Percentiles rank a stretch among this genome's conserved stretches.
Conservation (phyloP, 345 rosid genomes). For the Cardamine chenopodiifolia region DNA sequence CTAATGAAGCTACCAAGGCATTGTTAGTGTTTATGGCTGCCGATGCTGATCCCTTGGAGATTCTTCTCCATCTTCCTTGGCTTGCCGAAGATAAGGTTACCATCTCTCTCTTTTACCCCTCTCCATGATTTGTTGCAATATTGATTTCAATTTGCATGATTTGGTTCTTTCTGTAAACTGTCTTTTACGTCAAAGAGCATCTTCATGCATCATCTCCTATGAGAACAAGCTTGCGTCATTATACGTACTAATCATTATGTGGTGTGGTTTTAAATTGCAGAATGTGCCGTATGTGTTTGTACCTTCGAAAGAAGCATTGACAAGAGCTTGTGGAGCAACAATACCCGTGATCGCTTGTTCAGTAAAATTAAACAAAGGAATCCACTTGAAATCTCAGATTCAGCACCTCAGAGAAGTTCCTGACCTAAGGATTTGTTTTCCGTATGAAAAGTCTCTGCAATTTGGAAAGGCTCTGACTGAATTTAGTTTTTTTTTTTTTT, state of each 20-base stretch:
- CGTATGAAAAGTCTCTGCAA: slow-evolving; percentile 65
- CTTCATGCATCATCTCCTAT: neutral
- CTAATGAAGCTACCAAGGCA: slow-evolving; percentile 94
- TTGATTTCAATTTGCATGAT: neutral
- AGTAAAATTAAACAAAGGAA: slow-evolving; percentile 69
- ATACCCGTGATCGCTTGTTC: slow-evolving; percentile 88
- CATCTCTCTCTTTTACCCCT: neutral
- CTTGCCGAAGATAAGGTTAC: slow-evolving; percentile 81
- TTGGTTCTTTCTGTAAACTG: neutral
- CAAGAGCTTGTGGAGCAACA: slow-evolving; percentile 90
- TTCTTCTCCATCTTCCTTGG: slow-evolving; percentile 66
- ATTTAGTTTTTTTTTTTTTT: neutral
- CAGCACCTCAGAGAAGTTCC: slow-evolving; percentile 83
- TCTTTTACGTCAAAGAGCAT: no score
- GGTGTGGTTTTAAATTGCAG: slow-evolving; percentile 46
- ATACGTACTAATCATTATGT: neutral
- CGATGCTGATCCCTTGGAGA: slow-evolving; percentile 82
- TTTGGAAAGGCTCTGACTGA: slow-evolving; percentile 61
- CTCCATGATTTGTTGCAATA: neutral
- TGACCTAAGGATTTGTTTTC: slow-evolving; percentile 53
- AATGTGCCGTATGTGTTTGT: slow-evolving; percentile 96
- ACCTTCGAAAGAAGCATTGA: slow-evolving; percentile 84
- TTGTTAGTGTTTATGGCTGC: slow-evolving; percentile 86
- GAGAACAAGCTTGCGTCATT: neutral
- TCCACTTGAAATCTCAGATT: slow-evolving; percentile 83